These are phyloP conservation scores for Selaginella tamariscina DNA, from an alignment of 75 land plant species.

Conservation along the genomic window DNA sequence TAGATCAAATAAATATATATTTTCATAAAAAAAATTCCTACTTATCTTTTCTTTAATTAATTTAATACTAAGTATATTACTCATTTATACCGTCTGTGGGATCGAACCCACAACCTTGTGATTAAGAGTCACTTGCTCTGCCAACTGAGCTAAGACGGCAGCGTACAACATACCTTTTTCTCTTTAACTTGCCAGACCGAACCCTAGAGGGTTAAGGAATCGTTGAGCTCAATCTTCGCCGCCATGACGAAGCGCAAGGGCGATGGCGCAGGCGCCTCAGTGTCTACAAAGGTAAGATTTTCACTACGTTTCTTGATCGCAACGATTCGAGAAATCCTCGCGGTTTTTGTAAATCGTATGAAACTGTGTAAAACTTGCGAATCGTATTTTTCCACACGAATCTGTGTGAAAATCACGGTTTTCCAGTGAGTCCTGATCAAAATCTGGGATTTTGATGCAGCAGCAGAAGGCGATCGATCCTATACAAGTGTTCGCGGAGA, in stretches of 20 bases:
- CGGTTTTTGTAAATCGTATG: no score
- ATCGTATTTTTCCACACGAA: not conserved
- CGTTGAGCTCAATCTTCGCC: not conserved
- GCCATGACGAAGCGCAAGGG: not conserved
- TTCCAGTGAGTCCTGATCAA: not conserved
- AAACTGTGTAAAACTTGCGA: no score
- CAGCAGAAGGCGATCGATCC: conserved; percentile 59
- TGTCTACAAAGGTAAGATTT: not conserved
- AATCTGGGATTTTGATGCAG: no score
- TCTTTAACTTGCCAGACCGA: not conserved
- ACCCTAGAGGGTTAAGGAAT: not conserved
- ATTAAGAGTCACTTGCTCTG: conserved; percentile 3
- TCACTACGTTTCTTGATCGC: no score
- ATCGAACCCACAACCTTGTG: not conserved
- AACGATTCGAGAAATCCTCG: no score
- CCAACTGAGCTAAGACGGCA: conserved; percentile 3
- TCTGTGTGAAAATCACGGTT: not conserved
- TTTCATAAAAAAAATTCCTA: no score
- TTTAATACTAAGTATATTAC: no score
- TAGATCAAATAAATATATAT: no score
- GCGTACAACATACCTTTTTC: not conserved
- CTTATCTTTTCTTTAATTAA: no score
- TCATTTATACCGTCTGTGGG: not conserved
- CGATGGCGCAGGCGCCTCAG: not conserved
- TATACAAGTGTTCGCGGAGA: conserved; percentile 76